These are phyloP conservation scores for Aspergillus pseudoglaucus DNA, from an alignment of 2,329 filamentous ascomycete genomes.

Conservation along the genomic window DNA sequence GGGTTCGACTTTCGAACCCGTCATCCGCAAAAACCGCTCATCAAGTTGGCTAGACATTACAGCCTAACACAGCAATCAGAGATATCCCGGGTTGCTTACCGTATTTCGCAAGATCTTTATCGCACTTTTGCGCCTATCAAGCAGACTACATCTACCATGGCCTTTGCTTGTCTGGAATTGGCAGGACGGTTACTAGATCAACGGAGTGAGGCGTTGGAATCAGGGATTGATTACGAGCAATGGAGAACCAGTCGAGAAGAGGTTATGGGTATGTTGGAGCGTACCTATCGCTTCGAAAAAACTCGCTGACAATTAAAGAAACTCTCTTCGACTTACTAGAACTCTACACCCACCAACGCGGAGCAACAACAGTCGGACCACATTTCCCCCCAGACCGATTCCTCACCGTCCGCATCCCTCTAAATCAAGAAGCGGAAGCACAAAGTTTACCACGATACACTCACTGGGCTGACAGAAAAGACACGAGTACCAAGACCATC, in stretches of 20 bases:
- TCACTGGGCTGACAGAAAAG: slow-evolving; percentile 40
- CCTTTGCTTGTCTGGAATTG: slow-evolving; percentile 73
- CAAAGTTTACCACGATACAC: slow-evolving; percentile 58
- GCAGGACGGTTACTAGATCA: slow-evolving; percentile 61
- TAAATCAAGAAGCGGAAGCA: slow-evolving; percentile 73
- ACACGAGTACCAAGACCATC: slow-evolving; percentile 9
- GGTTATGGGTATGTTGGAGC: slow-evolving; percentile 39
- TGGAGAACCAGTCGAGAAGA: slow-evolving; percentile 43
- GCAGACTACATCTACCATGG: slow-evolving; percentile 78
- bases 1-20: slow-evolving; percentile 90
- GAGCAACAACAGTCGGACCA: slow-evolving; percentile 66
- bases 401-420: slow-evolving; percentile 75
- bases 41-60: slow-evolving; percentile 66
- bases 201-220: slow-evolving; percentile 46
- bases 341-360: slow-evolving; percentile 79
- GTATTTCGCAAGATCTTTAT: slow-evolving; percentile 82
- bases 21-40: slow-evolving; percentile 75
- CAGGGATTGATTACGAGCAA: slow-evolving; percentile 44
- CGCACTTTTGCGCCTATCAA: slow-evolving; percentile 90
- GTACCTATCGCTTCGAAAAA: slow-evolving; percentile 12
- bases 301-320: slow-evolving; percentile 45
- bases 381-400: slow-evolving; percentile 69
- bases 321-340: slow-evolving; percentile 86
- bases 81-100: slow-evolving; percentile 65
- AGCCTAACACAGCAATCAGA: slow-evolving; percentile 45